phyloP scores from a whole-genome alignment of 768 basidiomycete genomes.

The Dentipellis fragilis region DNA sequence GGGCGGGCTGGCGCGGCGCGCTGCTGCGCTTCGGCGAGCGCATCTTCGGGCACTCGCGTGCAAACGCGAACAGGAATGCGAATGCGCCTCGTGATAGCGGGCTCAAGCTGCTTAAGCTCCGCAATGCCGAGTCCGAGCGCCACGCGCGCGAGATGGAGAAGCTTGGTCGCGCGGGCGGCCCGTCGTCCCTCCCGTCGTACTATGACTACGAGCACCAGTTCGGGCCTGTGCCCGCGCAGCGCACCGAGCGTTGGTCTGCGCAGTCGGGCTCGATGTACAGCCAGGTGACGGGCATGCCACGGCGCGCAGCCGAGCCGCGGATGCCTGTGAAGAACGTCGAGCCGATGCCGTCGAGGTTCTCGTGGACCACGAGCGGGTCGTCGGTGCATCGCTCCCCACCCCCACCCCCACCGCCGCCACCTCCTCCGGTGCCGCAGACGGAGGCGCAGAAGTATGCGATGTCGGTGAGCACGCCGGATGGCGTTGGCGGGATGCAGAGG shows the following conservation, averaged over 20 bases:
- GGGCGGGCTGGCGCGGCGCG: constrained; percentile 43
- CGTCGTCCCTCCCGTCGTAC: constrained; percentile 34
- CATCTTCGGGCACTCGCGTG: not conserved
- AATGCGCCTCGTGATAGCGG: constrained; percentile 25
- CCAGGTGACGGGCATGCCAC: constrained; percentile 54
- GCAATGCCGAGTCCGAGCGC: constrained; percentile 40
- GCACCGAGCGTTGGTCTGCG: constrained; percentile 18
- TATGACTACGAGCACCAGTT: constrained; percentile 12
- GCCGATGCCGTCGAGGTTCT: constrained; percentile 37
- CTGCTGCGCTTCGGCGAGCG: constrained; percentile 47
- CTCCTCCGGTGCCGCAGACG: constrained; percentile 26
- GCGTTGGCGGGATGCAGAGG: constrained; percentile 18
- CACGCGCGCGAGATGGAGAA: constrained; percentile 29
- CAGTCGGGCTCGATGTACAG: constrained; percentile 48
- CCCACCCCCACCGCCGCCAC: constrained; percentile 12
- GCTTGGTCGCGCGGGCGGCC: constrained; percentile 13
- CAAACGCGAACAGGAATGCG: constrained; percentile 13
- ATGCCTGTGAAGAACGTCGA: constrained; percentile 39
- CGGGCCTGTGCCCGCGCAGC: constrained; percentile 3
- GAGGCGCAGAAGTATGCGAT: constrained; percentile 55
- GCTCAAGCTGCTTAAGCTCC: constrained; percentile 39
- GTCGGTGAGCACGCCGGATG: constrained; percentile 25
- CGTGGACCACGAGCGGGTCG: constrained; percentile 33
- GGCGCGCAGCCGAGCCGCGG: constrained; percentile 59
- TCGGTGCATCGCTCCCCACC: constrained; percentile 9